Evolutionary conservation across 495 filamentous ascomycete genomes (phyloP), one percentile per base, ranked within the genome.

Genomic region (Penicillium cosmopolitanum): DNA sequence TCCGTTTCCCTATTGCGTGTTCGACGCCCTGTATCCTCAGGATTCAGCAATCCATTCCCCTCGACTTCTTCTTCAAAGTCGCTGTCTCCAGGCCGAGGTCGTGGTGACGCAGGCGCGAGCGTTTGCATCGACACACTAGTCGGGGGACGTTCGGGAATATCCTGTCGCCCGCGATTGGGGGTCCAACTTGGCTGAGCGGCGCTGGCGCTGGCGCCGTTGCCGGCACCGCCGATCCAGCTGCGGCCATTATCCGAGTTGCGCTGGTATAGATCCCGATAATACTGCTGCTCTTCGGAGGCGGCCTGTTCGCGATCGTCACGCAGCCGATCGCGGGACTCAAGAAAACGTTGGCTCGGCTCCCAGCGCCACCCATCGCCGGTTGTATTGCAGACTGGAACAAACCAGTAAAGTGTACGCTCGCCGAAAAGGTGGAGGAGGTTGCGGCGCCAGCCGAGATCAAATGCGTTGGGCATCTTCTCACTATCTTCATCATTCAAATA

Each of bases 301-400:
- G 90, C 86, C 53, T 81, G 77, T 50, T 87, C 83, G 15, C 90
- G 77, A 60, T 86, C 82, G 4, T 73, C 51, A 2, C 84, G 79
- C 33, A 91, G 66, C 2, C 75, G 72, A 19, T 92, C 87, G 42
- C 85, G 80, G 4, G 87, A 87, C 23, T 84, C 86, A 15, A 89
- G 60, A 83, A 91, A 95, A 58, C 82, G 83, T 1, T 77, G 73
- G 42, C 85, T 96, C 1, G 92, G 83, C 66, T 96, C 93, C 95
- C 95, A 98, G 64, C 74, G 84, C 93, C 93, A 98, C n/a, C 95
- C 95, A 68, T 98, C 92, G 10, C 93, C 93, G 0, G 83, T 87
- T 0, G 91, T 94, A 55, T 87, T 96, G 71, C 86, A 86, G 15
- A 96, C 72, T 0, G 95, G 96, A n/a, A 97, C 62, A 3, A 75